Evolutionary conservation across 306 rosid genomes (phyloP).

Genomic region (Trifolium dubium): DNA sequence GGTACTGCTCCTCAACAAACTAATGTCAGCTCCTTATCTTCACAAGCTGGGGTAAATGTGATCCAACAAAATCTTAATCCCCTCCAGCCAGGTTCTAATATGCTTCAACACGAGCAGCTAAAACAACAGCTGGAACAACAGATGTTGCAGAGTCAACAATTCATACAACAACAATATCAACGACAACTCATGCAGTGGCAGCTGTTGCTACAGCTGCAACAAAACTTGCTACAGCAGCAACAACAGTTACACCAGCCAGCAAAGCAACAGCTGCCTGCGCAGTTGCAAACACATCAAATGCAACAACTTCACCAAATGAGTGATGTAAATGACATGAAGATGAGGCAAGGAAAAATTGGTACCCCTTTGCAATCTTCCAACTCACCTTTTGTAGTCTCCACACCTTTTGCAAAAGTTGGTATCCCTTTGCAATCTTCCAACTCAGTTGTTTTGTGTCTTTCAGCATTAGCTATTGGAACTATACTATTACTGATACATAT

Average conservation of each 20-base stretch:
- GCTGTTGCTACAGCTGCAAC: conserved; percentile 24
- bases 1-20: conserved; percentile 70
- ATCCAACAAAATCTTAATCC: conserved; percentile 63
- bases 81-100: conserved; percentile 62
- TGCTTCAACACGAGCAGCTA: conserved; percentile 74
- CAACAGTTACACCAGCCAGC: conserved; percentile 64
- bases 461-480: conserved; percentile 26
- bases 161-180: conserved; percentile 62
- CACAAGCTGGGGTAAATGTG: conserved; percentile 72
- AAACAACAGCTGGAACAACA: conserved; percentile 80
- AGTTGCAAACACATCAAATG: conserved; percentile 76
- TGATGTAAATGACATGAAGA: conserved; percentile 76
- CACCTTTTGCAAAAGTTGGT: too few species aligned
- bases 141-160: conserved; percentile 63
- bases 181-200: conserved; percentile 58
- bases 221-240: conserved; percentile 42
- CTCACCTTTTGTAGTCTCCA: conserved; percentile 86
- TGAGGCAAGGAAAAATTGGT: conserved; percentile 78
- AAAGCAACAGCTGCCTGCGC: conserved; percentile 66
- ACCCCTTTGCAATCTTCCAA: conserved; percentile 89
- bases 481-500: not conserved
- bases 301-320: conserved; percentile 77
- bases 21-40: conserved; percentile 63
- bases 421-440: too few species aligned
- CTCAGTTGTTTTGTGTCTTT: conserved; percentile 26